These are phyloP conservation scores for Fusarium protoensiforme DNA, from an alignment of 2,329 filamentous ascomycete species.

Conservation along the genomic window DNA sequence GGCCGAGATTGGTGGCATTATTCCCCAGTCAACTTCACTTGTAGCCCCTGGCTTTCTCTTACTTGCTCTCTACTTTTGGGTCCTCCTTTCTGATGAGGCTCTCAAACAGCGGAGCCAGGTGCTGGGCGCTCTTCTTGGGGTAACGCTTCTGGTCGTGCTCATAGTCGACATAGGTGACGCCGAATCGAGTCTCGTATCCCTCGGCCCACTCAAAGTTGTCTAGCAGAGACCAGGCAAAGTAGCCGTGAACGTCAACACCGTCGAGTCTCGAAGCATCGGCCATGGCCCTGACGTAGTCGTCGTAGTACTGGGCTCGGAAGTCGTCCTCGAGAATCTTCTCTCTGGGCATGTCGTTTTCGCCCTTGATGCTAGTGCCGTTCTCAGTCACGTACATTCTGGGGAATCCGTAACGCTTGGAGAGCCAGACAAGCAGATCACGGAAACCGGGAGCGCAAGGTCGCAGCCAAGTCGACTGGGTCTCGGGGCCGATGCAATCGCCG, in stretches of 20 bases:
- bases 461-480: conserved; percentile 87
- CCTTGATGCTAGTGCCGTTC: conserved; percentile 86
- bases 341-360: conserved; percentile 79
- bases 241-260: conserved; percentile 81
- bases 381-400: conserved; percentile 90
- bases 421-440: conserved; percentile 80
- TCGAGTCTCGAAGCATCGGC: conserved; percentile 77
- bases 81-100: conserved; percentile 71
- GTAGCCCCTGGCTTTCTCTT: conserved; percentile 2
- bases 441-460: conserved; percentile 81
- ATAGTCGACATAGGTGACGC: conserved; percentile 87
- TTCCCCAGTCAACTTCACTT: neutral
- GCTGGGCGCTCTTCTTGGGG: conserved; percentile 85
- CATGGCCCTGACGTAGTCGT: conserved; percentile 80
- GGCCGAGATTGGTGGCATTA: neutral
- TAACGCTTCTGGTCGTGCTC: conserved; percentile 80
- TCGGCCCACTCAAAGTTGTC: conserved; percentile 96
- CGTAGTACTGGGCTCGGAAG: conserved; percentile 83
- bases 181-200: conserved; percentile 87
- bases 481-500: conserved; percentile 79
- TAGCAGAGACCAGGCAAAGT: conserved; percentile 89
- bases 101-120: conserved; percentile 77
- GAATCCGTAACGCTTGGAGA: conserved; percentile 78
- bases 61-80: conserved; percentile 25
- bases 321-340: conserved; percentile 82